Evolutionary conservation across 2,329 filamentous ascomycete species (phyloP), one percentile per base, ranked within the genome.

Genomic region (Pyrenophora tritici-repentis): DNA sequence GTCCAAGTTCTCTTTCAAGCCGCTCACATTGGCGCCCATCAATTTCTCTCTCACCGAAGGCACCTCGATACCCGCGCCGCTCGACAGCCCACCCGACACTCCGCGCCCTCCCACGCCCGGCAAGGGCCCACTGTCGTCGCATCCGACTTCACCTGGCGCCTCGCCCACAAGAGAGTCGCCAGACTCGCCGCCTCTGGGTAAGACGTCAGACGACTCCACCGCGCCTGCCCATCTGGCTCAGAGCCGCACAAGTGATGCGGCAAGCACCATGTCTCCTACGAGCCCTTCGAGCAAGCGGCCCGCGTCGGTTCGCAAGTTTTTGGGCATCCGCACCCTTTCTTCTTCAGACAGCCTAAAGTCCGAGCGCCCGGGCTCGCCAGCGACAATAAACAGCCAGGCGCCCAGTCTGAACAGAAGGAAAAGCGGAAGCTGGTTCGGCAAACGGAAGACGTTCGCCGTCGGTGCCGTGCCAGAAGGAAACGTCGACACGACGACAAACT

Each of bases 21-120:
- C 70, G 48, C 61, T 73, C 48, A 72, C 70, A 41, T 62, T 73
- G 26, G 61, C 63, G 31, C 73, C 73, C 42, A 68, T 75, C 64
- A 70, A 73, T 58, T 73, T 75, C 67, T 75, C 73, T 38, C 69
- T 75, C 47, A 76, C 73, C 31, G 73, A 74, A 37, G 73, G 73
- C 50, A 75, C 73, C 41, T 66, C 69, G 46, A 75, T 75, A 57
- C 74, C 73, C 32, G 72, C 73, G 26, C 73, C 73, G 39, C 71
- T 57, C 50, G 72, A 74, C 53, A 73, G 72, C 35, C 73, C 73
- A 38, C 73, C 73, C 44, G 63, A 70, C 13, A 67, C 69, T 10
- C 71, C 71, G 18, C 72, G 72, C 26, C 72, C 71, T 14, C 72
- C 72, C 8, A 74, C 72, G 34, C 70, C 70, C 20, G 71, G 71